Evolutionary conservation across 495 filamentous ascomycete species (phyloP), one percentile per base, ranked within the genome.

Genomic region (Recurvomyces mirabilis): DNA sequence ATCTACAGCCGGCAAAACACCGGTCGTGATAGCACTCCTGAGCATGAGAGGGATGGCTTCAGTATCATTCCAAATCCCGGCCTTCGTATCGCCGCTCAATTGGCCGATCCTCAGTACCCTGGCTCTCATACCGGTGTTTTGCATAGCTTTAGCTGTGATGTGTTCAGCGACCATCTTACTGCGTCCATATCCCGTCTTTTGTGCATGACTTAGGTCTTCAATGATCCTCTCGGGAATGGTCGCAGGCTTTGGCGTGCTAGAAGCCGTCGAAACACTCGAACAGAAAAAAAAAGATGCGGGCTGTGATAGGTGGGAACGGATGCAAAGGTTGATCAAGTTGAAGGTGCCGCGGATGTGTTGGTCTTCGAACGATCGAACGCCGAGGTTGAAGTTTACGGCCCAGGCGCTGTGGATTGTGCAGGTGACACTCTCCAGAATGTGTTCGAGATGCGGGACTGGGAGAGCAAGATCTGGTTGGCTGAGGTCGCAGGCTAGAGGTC

Each of bases 41-140:
- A 81, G 61, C 38, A 81, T 72, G 14, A 75, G 50, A 18, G 77
- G 72, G 0, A 77, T 57, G 0, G 70, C 71, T 44, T 81, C 77
- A 2, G 58, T 68, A 34, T 71, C 68, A 53, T 79, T 80, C 77
- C 77, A 80, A 0, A 73, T 43, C 0, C 74, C 76, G 41, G 58
- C 55, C n/a, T 47, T 42, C 13, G 56, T 61, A 38, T 76, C 75
- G 1, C 73, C 77, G 2, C 64, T 56, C 13, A 80, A 68, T 51
- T 81, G 77, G 0, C 77, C 77, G 10, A 79, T 73, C 2, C 77
- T 65, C 5, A 80, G 60, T 2, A 74, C 68, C 18, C 65, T 65
- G 0, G 69, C 58, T 10, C 59, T 44, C 3, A 66, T 68, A 4
- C 67, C 58, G 4, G 62, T 48, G n/a, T 15, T 1, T 1, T 40